These are phyloP conservation scores for Rhynchospora breviuscula DNA, from an alignment of 176 grass and related monocot genomes.

Conservation along the genomic window DNA sequence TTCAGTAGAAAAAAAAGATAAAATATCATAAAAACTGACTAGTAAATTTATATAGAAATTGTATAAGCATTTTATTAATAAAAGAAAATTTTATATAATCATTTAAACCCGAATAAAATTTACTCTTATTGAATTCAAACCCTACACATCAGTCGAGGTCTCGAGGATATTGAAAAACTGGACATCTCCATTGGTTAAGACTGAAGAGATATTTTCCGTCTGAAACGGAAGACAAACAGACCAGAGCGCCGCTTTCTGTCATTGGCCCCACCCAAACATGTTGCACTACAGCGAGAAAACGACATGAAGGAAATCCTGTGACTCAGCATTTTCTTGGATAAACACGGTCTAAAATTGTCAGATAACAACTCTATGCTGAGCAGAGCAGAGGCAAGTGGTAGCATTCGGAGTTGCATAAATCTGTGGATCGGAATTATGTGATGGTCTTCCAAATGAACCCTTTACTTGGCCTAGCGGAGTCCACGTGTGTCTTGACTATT, in stretches of 20 bases:
- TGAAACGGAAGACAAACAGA: background rate
- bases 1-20: background rate
- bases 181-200: background rate
- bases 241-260: slow-evolving; percentile 10
- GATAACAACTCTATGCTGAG: background rate
- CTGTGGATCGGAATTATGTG: background rate
- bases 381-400: background rate
- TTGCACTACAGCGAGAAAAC: background rate
- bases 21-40: no score
- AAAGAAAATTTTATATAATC: no score
- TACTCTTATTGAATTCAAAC: background rate
- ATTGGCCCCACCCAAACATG: background rate
- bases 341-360: background rate
- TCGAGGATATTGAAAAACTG: background rate
- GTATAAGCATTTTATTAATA: no score
- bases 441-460: background rate
- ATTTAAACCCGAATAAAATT: background rate
- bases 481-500: slow-evolving; percentile 33
- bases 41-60: background rate
- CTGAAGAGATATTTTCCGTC: background rate
- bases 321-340: background rate
- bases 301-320: slow-evolving; percentile 19
- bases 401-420: background rate
- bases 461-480: slow-evolving; percentile 24
- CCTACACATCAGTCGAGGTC: background rate